Base-by-base conservation (phyloP, 176 grass and related monocot genomes). In the Zizania latifolia region DNA sequence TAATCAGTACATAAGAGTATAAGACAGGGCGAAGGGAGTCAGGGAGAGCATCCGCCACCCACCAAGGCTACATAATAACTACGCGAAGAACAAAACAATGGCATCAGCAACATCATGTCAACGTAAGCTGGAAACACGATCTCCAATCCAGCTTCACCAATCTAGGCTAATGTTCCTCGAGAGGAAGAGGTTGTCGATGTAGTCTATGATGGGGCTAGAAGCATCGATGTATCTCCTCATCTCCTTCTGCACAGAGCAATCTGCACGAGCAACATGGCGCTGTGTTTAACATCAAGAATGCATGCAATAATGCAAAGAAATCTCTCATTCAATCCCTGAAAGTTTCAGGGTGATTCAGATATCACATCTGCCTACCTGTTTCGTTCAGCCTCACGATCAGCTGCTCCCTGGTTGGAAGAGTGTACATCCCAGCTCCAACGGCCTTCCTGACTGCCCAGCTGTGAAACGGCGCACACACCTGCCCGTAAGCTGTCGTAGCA, bases 401-500 rank as follows among this genome's bases (percentile, higher is more conserved):
- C 76, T 99, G 89, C 33, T 99, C 95, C 80, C 82, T 94, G 53
- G 66, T 92, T 59, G 95, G 95, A 39, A 99, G 86, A 63, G 95
- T 79, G 82, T 92, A 94, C 95, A 99, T 99, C 19, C 95, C 91
- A 41, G 89, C 95, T 10, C 86, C 84, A 68, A 99, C 95, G 12
- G 95, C 91, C 76, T 90, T 94, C 62, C 95, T 91, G 74, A 99
- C 76, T 22, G 91, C 86, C 95, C 95, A 99, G 78, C 84, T 84
- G 73, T 99, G 95, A 37, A 94, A 99, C 4, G 95, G 95, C 36
- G 95, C 91, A 70, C 91, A 99, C n/a, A 99, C 95, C 87, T 90
- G 87, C 24, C 79, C 91, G 40, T 99, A 99, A 65, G 95, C 95
- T 44, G 63, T 90, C 61, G 95, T 89, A 3, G 95, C 95, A 74